These are phyloP conservation scores for Hirsutella minnesotensis DNA, from an alignment of 2,329 filamentous ascomycete genomes.

Conservation along the genomic window DNA sequence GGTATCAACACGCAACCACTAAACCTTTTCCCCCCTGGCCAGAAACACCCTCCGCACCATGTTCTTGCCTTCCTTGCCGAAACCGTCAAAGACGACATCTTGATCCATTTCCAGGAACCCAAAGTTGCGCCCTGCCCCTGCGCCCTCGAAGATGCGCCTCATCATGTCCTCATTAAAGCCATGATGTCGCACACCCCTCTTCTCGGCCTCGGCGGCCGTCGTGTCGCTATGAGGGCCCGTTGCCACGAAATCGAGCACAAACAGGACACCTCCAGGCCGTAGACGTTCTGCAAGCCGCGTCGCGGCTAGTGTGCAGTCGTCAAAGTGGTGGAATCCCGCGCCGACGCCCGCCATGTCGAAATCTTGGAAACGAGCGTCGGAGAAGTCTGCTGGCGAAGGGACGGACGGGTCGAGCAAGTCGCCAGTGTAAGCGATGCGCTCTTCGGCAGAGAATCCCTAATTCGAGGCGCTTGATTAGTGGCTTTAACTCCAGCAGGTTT, in stretches of 20 bases:
- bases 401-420: constrained; percentile 39
- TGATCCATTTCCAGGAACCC: constrained; percentile 40
- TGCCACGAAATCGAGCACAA: constrained; percentile 57
- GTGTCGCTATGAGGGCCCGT: constrained; percentile 25
- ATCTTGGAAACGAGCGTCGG: constrained; percentile 48
- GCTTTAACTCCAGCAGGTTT: too few species aligned
- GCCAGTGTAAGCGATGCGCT: constrained; percentile 45
- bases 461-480: too few species aligned
- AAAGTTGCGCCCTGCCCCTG: constrained; percentile 47
- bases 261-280: constrained; percentile 50
- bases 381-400: constrained; percentile 40
- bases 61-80: constrained; percentile 18
- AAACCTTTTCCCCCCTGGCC: constrained; percentile 12
- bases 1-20: neutral
- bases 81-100: constrained; percentile 30
- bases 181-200: constrained; percentile 48
- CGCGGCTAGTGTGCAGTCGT: constrained; percentile 49
- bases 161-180: constrained; percentile 54
- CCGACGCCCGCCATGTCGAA: constrained; percentile 59
- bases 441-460: constrained; percentile 35
- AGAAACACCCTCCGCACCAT: constrained; percentile 27
- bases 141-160: constrained; percentile 47
- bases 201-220: constrained; percentile 10
- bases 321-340: constrained; percentile 56
- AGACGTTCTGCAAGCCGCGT: constrained; percentile 48